Percentiles rank a stretch among this genome's conserved stretches.
These are phyloP conservation scores for Tetradesmus obliquus DNA, from an alignment of 139 green algal species.

Conservation along the genomic window DNA sequence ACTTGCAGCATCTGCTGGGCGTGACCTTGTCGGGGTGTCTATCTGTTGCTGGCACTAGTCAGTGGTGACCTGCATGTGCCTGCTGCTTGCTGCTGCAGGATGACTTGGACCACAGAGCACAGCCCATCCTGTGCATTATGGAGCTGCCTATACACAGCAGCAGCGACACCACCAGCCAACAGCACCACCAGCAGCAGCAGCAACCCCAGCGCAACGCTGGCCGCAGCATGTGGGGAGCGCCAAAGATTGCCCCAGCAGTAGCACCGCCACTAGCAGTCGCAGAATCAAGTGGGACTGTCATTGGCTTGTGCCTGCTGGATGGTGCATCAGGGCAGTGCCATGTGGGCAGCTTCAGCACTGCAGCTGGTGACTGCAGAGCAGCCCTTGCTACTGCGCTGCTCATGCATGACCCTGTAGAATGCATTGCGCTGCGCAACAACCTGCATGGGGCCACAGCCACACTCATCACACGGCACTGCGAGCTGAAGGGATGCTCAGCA, in stretches of 20 bases:
- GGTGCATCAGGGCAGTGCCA: constrained; percentile 41
- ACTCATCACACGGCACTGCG: constrained; percentile 1
- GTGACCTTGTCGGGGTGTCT: no score
- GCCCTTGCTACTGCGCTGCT: constrained; percentile 58
- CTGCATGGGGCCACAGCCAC: constrained; percentile 53
- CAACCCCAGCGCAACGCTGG: background rate
- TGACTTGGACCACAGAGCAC: background rate
- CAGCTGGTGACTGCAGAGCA: constrained; percentile 39
- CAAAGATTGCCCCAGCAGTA: background rate
- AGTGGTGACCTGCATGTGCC: background rate
- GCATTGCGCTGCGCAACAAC: constrained; percentile 46
- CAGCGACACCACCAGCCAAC: background rate
- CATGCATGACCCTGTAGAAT: constrained; percentile 52
- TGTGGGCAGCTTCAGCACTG: constrained; percentile 7
- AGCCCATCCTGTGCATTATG: constrained; percentile 17
- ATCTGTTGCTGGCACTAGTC: no score
- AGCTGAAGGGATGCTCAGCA: constrained; percentile 12
- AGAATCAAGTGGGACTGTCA: background rate
- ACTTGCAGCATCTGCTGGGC: no score
- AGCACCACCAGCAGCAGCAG: constrained; percentile 23
- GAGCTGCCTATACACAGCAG: background rate
- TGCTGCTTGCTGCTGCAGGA: constrained; percentile 24
- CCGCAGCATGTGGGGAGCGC: background rate
- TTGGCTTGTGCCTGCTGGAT: constrained; percentile 66
- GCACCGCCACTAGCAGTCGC: background rate